Conservation (phyloP, 805 yeast species). For the Huiozyma naganishii region DNA sequence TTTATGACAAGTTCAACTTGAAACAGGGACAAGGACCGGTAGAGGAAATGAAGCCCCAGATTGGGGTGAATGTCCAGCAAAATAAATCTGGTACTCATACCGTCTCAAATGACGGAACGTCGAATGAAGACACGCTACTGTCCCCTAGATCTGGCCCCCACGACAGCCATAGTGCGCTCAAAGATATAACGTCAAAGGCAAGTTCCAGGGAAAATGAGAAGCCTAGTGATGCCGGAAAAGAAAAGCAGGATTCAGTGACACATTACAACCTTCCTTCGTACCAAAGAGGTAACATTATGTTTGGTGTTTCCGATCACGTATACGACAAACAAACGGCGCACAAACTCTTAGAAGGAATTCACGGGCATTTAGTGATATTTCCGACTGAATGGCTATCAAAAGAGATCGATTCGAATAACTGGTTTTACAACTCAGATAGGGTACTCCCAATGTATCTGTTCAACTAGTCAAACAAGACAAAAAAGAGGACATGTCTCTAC, state of each 20-base stretch:
- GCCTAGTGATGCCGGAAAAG: not conserved
- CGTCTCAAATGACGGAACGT: not conserved
- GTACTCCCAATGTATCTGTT: constrained; percentile 93
- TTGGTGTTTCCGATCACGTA: constrained; percentile 35
- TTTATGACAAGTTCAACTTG: constrained; percentile 44
- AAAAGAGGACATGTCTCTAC: too few relatives aligned
- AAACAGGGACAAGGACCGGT: constrained; percentile 13
- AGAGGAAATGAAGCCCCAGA: not conserved
- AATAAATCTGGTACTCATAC: not conserved
- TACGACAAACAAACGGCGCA: constrained; percentile 72
- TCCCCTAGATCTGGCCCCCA: not conserved
- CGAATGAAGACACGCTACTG: not conserved
- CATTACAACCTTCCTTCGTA: not conserved
- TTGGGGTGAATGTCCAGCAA: not conserved
- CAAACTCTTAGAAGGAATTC: constrained; percentile 54
- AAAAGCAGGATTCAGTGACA: not conserved
- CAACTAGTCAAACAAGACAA: constrained; percentile 33
- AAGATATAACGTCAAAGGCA: not conserved
- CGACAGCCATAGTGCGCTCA: not conserved
- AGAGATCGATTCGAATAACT: constrained; percentile 83
- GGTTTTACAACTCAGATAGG: constrained; percentile 92
- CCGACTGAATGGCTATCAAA: constrained; percentile 84
- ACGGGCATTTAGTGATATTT: constrained; percentile 84
- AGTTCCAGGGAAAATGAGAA: not conserved
- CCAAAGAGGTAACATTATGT: constrained; percentile 8